Percentiles rank a stretch among this genome's conserved stretches.
These are phyloP conservation scores for Brassica juncea DNA, from an alignment of 345 rosid species.

Conservation along the genomic window DNA sequence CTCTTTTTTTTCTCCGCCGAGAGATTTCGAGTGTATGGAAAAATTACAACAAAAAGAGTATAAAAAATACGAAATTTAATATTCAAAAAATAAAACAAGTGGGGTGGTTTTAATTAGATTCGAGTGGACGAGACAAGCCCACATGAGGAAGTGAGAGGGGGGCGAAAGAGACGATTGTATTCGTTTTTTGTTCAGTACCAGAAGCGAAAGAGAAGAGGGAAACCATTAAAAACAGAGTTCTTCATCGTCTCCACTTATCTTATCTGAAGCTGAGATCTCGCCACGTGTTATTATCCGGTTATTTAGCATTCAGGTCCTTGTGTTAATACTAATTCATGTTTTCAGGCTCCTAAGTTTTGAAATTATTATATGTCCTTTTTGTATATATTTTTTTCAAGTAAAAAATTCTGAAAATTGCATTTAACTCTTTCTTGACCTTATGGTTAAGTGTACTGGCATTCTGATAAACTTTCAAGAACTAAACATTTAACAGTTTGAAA, in stretches of 20 bases:
- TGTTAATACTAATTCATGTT: neutral
- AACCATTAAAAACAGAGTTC: neutral
- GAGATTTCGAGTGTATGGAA: constrained; percentile 1
- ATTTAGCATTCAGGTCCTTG: neutral
- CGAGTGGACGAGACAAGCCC: neutral
- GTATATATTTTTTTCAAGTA: neutral
- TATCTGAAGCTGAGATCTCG: neutral
- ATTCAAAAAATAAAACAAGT: neutral
- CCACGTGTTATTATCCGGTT: neutral
- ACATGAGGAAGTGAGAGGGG: neutral
- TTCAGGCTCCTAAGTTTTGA: neutral
- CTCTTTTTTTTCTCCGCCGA: constrained; percentile 6
- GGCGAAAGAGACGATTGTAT: neutral
- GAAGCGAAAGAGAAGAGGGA: neutral
- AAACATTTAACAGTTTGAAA: constrained; percentile 5
- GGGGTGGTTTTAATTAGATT: neutral
- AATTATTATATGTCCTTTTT: neutral
- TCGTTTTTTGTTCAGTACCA: neutral
- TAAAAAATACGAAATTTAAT: neutral
- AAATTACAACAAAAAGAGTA: neutral
- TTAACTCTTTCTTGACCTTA: neutral
- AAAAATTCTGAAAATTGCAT: neutral
- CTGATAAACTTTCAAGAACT: neutral
- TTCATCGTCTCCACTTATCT: constrained; percentile 8
- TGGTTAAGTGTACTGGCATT: neutral